Evolutionary conservation across 805 yeast genomes (phyloP).

Genomic region (Kodamaea hsintzibuensis): DNA sequence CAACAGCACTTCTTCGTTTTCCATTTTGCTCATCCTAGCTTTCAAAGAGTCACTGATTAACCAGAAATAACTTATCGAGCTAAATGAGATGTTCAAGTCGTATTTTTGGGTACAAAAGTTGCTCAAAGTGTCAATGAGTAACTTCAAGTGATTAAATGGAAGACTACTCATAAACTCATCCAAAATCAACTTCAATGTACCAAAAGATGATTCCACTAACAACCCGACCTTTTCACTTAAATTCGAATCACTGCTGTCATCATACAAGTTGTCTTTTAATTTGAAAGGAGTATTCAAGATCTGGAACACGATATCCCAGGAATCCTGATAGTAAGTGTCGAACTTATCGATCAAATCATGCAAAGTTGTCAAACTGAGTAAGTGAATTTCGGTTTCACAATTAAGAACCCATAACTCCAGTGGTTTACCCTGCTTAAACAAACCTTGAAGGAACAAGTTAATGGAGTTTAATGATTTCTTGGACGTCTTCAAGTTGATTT

Average conservation of each 20-base stretch:
- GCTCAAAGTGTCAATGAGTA: constrained; percentile 69
- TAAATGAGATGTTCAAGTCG: constrained; percentile 86
- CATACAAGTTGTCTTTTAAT: constrained; percentile 10
- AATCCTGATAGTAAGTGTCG: constrained; percentile 58
- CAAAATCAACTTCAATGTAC: constrained; percentile 76
- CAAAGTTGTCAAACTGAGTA: constrained; percentile 60
- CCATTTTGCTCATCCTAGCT: constrained; percentile 14
- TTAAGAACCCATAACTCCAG: constrained; percentile 48
- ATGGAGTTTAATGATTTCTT: constrained; percentile 50
- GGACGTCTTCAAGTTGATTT: constrained; percentile 38
- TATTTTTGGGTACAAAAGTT: constrained; percentile 68
- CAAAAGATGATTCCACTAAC: constrained; percentile 70
- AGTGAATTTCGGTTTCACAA: constrained; percentile 68
- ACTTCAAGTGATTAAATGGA: constrained; percentile 63
- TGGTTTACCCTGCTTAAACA: constrained; percentile 41
- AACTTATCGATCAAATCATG: constrained; percentile 75
- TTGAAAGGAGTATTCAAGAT: constrained; percentile 63
- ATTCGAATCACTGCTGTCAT: constrained; percentile 21
- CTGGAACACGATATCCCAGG: constrained; percentile 73
- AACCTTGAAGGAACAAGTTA: constrained; percentile 41
- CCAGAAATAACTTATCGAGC: constrained; percentile 93
- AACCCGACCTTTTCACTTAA: constrained; percentile 49
- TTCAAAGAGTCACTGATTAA: constrained; percentile 72
- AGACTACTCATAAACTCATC: constrained; percentile 80
- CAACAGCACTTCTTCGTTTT: neutral